Evolutionary conservation across 2,329 filamentous ascomycete species (phyloP).

Genomic region (Coccinonectria pachysandricola): DNA sequence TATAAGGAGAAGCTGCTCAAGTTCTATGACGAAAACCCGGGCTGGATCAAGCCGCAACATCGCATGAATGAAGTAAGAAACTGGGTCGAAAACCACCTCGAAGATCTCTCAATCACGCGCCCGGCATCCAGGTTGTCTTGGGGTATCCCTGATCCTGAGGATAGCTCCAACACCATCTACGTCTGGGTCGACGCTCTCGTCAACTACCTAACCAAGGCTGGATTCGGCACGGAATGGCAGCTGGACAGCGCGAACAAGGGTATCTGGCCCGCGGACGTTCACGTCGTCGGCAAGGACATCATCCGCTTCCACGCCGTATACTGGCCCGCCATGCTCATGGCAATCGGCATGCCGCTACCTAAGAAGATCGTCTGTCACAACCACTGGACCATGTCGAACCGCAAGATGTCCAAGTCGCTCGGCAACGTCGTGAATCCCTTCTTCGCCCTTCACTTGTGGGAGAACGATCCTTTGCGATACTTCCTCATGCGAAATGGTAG

Average conservation of each 20-base stretch:
- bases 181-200: constrained; percentile 96
- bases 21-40: constrained; percentile 68
- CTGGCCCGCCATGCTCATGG: constrained; percentile 94
- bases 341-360: constrained; percentile 68
- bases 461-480: constrained; percentile 78
- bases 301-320: constrained; percentile 94
- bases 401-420: constrained; percentile 94
- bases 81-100: constrained; percentile 66
- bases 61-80: constrained; percentile 71
- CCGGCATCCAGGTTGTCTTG: constrained; percentile 68
- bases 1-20: constrained; percentile 69
- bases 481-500: constrained; percentile 77
- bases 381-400: constrained; percentile 86
- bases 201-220: constrained; percentile 83
- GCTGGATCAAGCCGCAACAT: constrained; percentile 62
- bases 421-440: constrained; percentile 95
- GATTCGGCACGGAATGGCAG: constrained; percentile 55
- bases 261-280: constrained; percentile 84
- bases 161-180: constrained; percentile 82
- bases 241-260: constrained; percentile 50
- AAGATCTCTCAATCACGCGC: constrained; percentile 83
- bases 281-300: constrained; percentile 95
- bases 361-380: constrained; percentile 77
- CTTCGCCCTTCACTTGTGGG: constrained; percentile 81
- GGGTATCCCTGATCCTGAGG: constrained; percentile 83